These are phyloP conservation scores for Trichoderma koningiopsis DNA, from an alignment of 2,329 filamentous ascomycete genomes.

Conservation along the genomic window DNA sequence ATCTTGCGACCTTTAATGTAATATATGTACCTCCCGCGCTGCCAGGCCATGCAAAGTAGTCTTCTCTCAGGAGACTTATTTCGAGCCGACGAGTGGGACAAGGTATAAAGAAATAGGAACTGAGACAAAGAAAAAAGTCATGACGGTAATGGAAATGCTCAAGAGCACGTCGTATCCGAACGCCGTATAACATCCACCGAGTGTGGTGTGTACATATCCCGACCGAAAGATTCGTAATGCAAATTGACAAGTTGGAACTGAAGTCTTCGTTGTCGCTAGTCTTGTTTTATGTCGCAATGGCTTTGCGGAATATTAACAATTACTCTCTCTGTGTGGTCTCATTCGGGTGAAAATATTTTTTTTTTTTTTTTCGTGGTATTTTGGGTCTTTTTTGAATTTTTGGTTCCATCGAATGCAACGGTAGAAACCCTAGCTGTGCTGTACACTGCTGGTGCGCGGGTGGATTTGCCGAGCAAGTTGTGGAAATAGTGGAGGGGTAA, in stretches of 20 bases:
- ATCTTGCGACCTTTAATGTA: constrained; percentile 14
- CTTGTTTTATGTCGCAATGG: background rate
- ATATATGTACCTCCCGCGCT: background rate
- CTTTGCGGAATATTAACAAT: constrained; percentile 10
- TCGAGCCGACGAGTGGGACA: background rate
- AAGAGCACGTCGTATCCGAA: constrained; percentile 17
- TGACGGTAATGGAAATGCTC: background rate
- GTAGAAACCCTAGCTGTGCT: background rate
- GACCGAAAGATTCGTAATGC: background rate
- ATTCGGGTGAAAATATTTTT: background rate
- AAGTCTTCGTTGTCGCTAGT: background rate
- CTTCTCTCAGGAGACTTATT: background rate
- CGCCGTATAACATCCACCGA: constrained; percentile 17
- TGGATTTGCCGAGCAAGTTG: constrained; percentile 6
- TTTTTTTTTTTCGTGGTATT: background rate
- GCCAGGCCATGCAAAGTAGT: background rate
- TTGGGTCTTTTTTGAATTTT: background rate
- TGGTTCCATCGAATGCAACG: constrained; percentile 6
- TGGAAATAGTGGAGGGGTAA: background rate
- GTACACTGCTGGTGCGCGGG: background rate
- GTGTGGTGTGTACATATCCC: background rate
- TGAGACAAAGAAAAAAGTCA: background rate
- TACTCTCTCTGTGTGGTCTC: background rate
- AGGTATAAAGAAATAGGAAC: background rate
- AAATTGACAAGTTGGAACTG: constrained; percentile 1